Conservation (phyloP, 73 alveolate species). For the Paramecium octaurelia region DNA sequence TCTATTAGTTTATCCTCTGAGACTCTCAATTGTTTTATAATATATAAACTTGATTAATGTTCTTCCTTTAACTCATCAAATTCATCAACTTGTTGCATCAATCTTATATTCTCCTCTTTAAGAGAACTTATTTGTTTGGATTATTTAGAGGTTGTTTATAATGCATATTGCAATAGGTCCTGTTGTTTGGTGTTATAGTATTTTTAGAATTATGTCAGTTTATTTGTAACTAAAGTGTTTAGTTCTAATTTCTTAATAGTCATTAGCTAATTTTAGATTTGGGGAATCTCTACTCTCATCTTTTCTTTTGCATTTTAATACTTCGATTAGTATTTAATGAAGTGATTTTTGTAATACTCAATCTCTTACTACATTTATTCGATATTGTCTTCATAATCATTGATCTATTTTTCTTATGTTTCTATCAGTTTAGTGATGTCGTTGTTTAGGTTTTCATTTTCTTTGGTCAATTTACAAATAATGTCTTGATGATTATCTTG, state of each 20-base stretch:
- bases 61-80: neutral
- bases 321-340: neutral
- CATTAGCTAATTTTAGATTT: neutral
- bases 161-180: neutral
- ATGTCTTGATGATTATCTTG: neutral
- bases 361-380: neutral
- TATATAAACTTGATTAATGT: neutral
- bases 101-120: neutral
- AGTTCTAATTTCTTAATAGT: neutral
- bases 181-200: neutral
- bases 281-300: neutral
- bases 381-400: neutral
- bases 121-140: neutral
- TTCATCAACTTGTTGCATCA: neutral
- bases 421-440: neutral
- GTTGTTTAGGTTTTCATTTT: neutral
- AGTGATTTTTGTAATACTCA: neutral
- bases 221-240: neutral
- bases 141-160: neutral
- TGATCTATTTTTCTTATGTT: neutral
- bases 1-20: neutral
- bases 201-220: neutral
- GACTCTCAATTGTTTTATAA: neutral
- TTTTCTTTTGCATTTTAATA: neutral
- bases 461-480: neutral